Conservation (phyloP, 768 basidiomycete genomes). For the Coprinellus micaceus region DNA sequence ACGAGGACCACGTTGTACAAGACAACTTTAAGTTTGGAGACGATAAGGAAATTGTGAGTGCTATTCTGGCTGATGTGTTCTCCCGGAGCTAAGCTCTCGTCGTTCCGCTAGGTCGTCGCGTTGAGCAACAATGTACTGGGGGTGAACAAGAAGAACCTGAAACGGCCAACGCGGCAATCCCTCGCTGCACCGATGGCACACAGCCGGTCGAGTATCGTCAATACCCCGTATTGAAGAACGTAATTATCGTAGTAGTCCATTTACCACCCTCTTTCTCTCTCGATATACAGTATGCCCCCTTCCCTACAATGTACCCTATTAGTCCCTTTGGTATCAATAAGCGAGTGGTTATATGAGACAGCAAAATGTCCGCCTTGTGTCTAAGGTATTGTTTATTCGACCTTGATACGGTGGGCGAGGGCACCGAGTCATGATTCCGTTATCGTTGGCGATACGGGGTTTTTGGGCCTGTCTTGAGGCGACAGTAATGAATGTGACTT, state of each 20-base stretch:
- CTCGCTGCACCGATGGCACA: slow-evolving; percentile 40
- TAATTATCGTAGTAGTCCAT: slow-evolving; percentile 16
- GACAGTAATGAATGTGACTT: slow-evolving; percentile 12
- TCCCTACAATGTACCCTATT: not conserved
- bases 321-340: slow-evolving; percentile 1
- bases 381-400: slow-evolving; percentile 3
- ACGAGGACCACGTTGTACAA: slow-evolving; percentile 91
- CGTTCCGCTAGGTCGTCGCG: slow-evolving; percentile 76
- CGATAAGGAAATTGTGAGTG: slow-evolving; percentile 89
- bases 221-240: slow-evolving; percentile 52
- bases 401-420: not conserved
- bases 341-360: not conserved
- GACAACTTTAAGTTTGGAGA: slow-evolving; percentile 98
- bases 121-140: slow-evolving; percentile 90
- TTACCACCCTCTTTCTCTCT: not conserved
- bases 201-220: slow-evolving; percentile 64
- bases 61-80: not conserved
- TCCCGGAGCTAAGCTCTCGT: not conserved
- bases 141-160: slow-evolving; percentile 90
- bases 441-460: not conserved
- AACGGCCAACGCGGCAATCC: slow-evolving; percentile 75
- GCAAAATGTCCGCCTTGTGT: not conserved
- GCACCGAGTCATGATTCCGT: not conserved
- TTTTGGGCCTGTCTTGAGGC: not conserved
- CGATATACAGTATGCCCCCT: not conserved